Conservation (phyloP, 164 flowering plant species). For the Piper betle region DNA sequence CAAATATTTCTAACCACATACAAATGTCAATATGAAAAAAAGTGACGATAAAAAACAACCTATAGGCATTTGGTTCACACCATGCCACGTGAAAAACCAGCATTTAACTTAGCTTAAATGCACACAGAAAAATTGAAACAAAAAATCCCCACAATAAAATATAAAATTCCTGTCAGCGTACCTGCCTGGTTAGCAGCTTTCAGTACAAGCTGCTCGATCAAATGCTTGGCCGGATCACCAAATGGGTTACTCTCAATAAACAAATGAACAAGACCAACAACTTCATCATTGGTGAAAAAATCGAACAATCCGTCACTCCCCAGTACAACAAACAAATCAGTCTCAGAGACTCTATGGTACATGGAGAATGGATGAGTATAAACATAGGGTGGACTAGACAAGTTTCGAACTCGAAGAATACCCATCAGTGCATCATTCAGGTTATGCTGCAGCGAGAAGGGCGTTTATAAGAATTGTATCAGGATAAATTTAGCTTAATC, state of each 20-base stretch:
- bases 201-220: conserved; percentile 19
- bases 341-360: conserved; percentile 12
- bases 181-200: conserved; percentile 22
- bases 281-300: conserved; percentile 21
- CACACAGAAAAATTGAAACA: background rate
- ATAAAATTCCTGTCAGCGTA: background rate
- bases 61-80: background rate
- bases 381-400: conserved; percentile 21
- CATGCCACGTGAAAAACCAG: background rate
- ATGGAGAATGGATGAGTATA: conserved; percentile 15
- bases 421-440: conserved; percentile 24
- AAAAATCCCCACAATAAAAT: background rate
- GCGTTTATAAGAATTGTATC: background rate
- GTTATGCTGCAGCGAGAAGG: conserved; percentile 8
- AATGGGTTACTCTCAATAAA: conserved; percentile 15
- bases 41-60: too few species aligned
- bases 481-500: background rate
- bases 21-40: too few species aligned
- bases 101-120: background rate
- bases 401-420: conserved; percentile 20
- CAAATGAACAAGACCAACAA: conserved; percentile 14
- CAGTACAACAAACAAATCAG: conserved; percentile 16
- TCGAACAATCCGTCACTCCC: conserved; percentile 25
- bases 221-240: conserved; percentile 22
- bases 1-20: too few species aligned